Percentiles rank a stretch among this genome's conserved stretches.
Evolutionary conservation across 1,284 basidiomycete genomes (phyloP).

Genomic region (Apiotrichum sp.): DNA sequence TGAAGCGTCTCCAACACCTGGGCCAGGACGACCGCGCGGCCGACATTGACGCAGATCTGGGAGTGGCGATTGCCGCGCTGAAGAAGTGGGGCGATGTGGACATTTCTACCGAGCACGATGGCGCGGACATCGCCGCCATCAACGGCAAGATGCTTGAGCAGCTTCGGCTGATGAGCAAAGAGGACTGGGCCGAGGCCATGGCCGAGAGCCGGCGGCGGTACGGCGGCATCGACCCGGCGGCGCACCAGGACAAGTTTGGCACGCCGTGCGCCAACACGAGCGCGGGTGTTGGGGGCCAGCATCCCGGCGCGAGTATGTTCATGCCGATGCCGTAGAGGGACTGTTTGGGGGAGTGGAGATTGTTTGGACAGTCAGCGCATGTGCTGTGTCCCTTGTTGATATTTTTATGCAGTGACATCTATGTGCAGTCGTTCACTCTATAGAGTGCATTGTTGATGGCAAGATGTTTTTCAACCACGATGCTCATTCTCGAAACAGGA

Average conservation of each 20-base stretch:
- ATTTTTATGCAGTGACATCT: too few relatives aligned
- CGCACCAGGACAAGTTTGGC: neutral
- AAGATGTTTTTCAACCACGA: too few relatives aligned
- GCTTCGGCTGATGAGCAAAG: slow-evolving; percentile 17
- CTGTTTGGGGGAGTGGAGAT: too few relatives aligned
- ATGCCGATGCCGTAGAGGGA: too few relatives aligned
- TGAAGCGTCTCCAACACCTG: slow-evolving; percentile 18
- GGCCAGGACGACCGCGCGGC: slow-evolving; percentile 14
- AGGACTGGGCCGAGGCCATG: slow-evolving; percentile 25
- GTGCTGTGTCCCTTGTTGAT: too few relatives aligned
- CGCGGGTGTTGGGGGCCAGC: too few relatives aligned
- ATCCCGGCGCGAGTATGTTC: too few relatives aligned
- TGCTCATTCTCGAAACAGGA: too few relatives aligned
- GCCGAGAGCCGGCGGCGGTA: slow-evolving; percentile 16
- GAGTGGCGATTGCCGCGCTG: slow-evolving; percentile 22
- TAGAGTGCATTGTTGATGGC: too few relatives aligned
- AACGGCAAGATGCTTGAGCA: slow-evolving; percentile 28
- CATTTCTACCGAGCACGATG: slow-evolving; percentile 18
- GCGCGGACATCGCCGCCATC: slow-evolving; percentile 25
- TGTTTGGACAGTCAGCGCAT: too few relatives aligned
- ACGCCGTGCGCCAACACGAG: neutral
- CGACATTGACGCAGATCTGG: slow-evolving; percentile 25
- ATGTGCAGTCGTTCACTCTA: too few relatives aligned
- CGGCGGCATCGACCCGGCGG: slow-evolving; percentile 6
- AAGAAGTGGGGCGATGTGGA: slow-evolving; percentile 25